A percentile compares a stretch with the other conserved stretches of the same genome.
These are phyloP conservation scores for Acacia confusa DNA, from an alignment of 306 rosid species.

Conservation along the genomic window DNA sequence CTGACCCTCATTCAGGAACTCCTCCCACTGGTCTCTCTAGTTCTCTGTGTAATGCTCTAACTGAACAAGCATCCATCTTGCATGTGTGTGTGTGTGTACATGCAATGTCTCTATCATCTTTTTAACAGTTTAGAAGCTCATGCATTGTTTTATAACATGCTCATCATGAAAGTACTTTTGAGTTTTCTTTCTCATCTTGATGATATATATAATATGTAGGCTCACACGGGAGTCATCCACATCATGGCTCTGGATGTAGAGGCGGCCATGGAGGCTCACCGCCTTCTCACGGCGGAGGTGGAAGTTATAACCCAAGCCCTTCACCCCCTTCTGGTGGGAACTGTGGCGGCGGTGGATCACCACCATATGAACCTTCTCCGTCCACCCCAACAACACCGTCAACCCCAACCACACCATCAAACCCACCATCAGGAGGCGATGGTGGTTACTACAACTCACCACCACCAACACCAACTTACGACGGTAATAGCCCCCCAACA, in stretches of 20 bases:
- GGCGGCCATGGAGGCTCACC: constrained; percentile 38
- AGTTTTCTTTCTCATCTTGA: not conserved
- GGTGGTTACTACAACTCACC: not conserved
- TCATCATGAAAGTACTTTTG: too few relatives aligned
- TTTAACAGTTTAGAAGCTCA: not conserved
- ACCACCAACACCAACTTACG: not conserved
- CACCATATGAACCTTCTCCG: constrained; percentile 32
- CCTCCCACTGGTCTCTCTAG: constrained; percentile 53
- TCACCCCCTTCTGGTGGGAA: constrained; percentile 47
- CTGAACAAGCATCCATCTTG: not conserved
- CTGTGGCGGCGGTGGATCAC: constrained; percentile 17
- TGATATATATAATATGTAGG: constrained; percentile 23
- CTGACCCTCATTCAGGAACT: constrained; percentile 52
- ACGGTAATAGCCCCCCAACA: constrained; percentile 42
- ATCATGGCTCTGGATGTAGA: constrained; percentile 4
- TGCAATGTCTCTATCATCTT: not conserved
- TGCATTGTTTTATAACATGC: too few relatives aligned
- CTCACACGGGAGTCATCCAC: constrained; percentile 46
- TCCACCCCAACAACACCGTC: constrained; percentile 36
- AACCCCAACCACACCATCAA: constrained; percentile 25
- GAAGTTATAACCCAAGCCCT: constrained; percentile 52
- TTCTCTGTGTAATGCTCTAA: constrained; percentile 40
- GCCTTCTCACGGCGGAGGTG: constrained; percentile 49
- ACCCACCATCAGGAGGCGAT: constrained; percentile 50
- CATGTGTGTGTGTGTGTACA: not conserved